Percentiles rank a stretch among this genome's conserved stretches.
Evolutionary conservation across 192 early-diverging fungal genomes (phyloP).

Genomic region (Entomortierella chlamydospora): DNA sequence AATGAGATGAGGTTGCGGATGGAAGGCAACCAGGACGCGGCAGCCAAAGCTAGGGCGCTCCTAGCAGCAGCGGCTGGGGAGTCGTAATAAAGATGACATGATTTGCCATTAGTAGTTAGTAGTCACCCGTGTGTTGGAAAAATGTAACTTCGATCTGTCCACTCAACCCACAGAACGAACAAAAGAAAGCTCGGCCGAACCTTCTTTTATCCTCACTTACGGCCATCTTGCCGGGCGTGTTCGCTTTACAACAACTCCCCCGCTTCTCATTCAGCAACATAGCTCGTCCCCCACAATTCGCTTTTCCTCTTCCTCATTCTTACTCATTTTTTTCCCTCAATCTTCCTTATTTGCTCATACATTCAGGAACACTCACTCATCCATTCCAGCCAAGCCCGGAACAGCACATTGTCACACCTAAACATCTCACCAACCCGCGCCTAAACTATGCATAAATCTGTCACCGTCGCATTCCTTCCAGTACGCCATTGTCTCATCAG

Average conservation of each 20-base stretch:
- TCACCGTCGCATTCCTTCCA: slow-evolving; percentile 73
- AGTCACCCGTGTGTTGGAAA: no score
- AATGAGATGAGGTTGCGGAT: slow-evolving; percentile 11
- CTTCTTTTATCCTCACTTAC: not conserved
- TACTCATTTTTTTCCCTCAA: not conserved
- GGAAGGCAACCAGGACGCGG: slow-evolving; percentile 30
- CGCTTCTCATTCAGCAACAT: not conserved
- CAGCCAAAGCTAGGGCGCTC: slow-evolving; percentile 31
- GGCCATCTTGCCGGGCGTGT: not conserved
- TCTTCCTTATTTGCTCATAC: no score
- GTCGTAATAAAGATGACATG: not conserved
- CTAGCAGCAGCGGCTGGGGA: slow-evolving; percentile 11
- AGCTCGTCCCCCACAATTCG: no score
- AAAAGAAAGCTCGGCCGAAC: slow-evolving; percentile 1
- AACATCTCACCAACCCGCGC: no score
- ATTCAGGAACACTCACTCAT: no score
- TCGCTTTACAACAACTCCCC: not conserved
- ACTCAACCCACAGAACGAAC: not conserved
- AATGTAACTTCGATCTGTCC: no score
- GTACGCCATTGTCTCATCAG: slow-evolving; percentile 78
- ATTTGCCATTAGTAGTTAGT: no score
- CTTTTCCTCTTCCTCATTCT: not conserved
- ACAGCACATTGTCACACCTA: no score
- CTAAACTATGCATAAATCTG: slow-evolving; percentile 65
- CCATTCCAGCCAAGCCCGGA: no score